phyloP scores from a whole-genome alignment of 1,139 yeast genomes.

The Pneumocystis oryctolagi region DNA sequence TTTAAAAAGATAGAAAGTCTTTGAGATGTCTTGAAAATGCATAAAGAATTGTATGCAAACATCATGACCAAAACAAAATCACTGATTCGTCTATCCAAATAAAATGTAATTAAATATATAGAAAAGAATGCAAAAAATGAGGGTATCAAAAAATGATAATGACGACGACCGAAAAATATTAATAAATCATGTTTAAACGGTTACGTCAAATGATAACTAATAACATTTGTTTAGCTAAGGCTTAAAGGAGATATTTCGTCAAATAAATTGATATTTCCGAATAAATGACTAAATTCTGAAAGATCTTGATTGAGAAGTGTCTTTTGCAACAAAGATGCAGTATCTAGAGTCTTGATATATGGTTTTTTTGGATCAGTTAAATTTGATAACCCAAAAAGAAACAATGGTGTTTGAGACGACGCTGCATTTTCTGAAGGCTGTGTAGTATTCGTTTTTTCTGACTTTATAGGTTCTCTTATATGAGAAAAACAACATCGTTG shows the following conservation, averaged over 20 bases:
- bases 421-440: background rate
- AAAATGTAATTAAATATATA: background rate
- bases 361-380: background rate
- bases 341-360: background rate
- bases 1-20: background rate
- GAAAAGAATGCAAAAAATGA: background rate
- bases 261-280: background rate
- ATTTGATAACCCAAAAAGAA: background rate
- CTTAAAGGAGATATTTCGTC: background rate
- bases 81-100: background rate
- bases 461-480: background rate
- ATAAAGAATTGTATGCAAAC: background rate
- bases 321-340: background rate
- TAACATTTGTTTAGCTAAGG: background rate
- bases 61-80: background rate
- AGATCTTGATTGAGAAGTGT: background rate
- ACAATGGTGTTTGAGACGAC: background rate
- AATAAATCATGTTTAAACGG: background rate
- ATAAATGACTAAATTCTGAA: background rate
- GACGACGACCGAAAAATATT: background rate
- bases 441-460: background rate
- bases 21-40: background rate
- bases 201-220: background rate
- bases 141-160: background rate
- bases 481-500: slow-evolving; percentile 11